Base-by-base conservation (phyloP, 2,329 filamentous ascomycete species). In the Xylaria sp. region DNA sequence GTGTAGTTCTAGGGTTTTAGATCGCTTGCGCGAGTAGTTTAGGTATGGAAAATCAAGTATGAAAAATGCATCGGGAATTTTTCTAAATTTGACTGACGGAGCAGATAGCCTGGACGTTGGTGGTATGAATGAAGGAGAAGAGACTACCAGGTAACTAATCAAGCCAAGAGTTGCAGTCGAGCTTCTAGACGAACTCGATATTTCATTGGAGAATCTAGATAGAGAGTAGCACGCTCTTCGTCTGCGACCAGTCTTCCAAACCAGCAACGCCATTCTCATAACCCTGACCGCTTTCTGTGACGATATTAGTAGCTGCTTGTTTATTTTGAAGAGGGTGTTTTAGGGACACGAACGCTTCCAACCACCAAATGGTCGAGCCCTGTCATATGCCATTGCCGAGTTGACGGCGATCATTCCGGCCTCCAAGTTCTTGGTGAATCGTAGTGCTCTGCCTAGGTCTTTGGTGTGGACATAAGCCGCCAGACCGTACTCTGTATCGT, bases 371-470 rank as follows among this genome's bases (percentile, higher is more conserved):
- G 81, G 80, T 13, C 68, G 61, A n/a, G 52, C 23, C 74, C 78
- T 74, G 56, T 83, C 81, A 48, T 72, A 75, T 1, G 76, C 77
- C n/a, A 72, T 76, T 1, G 74, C 77, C 0, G 81, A 83, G 68
- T 88, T 90, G 65, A 90, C 85, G 72, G 86, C 87, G 0, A 90
- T 87, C 77, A 86, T 88, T 0, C 88, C 89, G 2, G 86, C 84
- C 75, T 89, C 86, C 30, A 90, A 81, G 3, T 81, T 83, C 66
- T 85, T 85, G 10, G 84, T 80, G 1, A 85, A 77, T 8, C 81
- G 76, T 74, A 84, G 75, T 3, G 81, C 82, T 1, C 82, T 74
- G 65, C 78, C 79, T 68, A 87, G 81, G 70, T 88, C 81, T 71
- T 82, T 78, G 0, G 86, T 88, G 71, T 86, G 88, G 2, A 89